These are phyloP conservation scores for Podospora anserina DNA, from an alignment of 495 filamentous ascomycete species.

Conservation along the genomic window DNA sequence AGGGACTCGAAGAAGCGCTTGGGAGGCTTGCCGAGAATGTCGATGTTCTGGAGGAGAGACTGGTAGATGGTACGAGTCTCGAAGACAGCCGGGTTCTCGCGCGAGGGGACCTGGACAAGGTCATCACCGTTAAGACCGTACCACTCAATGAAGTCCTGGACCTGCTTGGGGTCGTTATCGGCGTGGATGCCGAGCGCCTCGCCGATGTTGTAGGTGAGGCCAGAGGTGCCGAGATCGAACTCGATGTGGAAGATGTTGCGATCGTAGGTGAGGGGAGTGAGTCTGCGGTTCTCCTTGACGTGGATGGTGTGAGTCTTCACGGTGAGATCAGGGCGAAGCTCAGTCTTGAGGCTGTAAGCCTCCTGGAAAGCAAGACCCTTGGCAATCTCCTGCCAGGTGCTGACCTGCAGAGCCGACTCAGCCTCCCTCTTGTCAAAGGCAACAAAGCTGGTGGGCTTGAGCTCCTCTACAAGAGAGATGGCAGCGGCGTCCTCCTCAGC, in stretches of 20 bases:
- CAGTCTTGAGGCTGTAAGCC: slow-evolving; percentile 70
- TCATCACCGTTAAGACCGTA: slow-evolving; percentile 81
- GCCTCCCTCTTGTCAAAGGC: slow-evolving; percentile 73
- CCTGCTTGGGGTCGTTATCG: slow-evolving; percentile 79
- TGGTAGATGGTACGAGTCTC: slow-evolving; percentile 95
- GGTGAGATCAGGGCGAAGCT: slow-evolving; percentile 78
- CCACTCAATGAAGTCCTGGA: slow-evolving; percentile 79
- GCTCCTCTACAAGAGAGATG: slow-evolving; percentile 52
- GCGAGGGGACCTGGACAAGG: slow-evolving; percentile 84
- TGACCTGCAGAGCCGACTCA: slow-evolving; percentile 62
- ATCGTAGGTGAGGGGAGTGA: slow-evolving; percentile 86
- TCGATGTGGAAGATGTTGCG: slow-evolving; percentile 99
- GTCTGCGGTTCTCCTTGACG: slow-evolving; percentile 90
- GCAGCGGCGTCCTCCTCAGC: slow-evolving; percentile 57
- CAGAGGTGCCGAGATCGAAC: slow-evolving; percentile 88
- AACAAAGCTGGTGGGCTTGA: slow-evolving; percentile 76
- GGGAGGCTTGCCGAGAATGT: slow-evolving; percentile 93
- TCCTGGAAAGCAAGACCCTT: slow-evolving; percentile 93
- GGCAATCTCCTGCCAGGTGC: slow-evolving; percentile 75
- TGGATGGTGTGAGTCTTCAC: slow-evolving; percentile 82
- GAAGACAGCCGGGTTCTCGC: slow-evolving; percentile 69
- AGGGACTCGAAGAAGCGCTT: slow-evolving; percentile 96
- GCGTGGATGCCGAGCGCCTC: slow-evolving; percentile 97
- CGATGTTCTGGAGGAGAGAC: slow-evolving; percentile 85
- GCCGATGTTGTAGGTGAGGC: slow-evolving; percentile 92